phyloP scores from a whole-genome alignment of 805 yeast genomes.

The Spencermartinsiella europaea region DNA sequence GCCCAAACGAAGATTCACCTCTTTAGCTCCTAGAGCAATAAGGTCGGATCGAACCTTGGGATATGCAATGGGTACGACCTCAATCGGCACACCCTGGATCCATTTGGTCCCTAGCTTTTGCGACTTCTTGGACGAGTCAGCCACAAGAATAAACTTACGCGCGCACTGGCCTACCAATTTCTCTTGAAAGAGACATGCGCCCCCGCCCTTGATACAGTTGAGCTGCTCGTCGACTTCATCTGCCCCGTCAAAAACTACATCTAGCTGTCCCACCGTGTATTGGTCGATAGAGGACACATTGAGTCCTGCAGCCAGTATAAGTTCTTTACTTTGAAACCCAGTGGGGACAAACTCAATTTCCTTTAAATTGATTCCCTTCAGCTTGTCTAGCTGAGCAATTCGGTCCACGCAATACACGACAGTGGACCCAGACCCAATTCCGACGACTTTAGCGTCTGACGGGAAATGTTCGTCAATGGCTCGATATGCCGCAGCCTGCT shows the following conservation, averaged over 20 bases:
- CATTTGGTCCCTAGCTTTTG: slow-evolving; percentile 70
- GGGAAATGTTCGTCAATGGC: slow-evolving; percentile 90
- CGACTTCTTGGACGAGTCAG: slow-evolving; percentile 84
- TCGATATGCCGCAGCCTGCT: slow-evolving; percentile 79
- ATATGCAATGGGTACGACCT: slow-evolving; percentile 85
- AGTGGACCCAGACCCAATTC: slow-evolving; percentile 96
- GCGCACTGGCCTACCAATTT: slow-evolving; percentile 85
- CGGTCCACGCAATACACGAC: slow-evolving; percentile 97
- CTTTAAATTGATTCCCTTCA: slow-evolving; percentile 36
- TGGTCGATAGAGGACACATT: slow-evolving; percentile 78
- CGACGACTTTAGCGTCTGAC: slow-evolving; percentile 64
- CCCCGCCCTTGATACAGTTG: slow-evolving; percentile 96
- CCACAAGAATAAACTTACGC: slow-evolving; percentile 74
- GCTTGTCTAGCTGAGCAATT: slow-evolving; percentile 57
- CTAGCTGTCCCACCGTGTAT: slow-evolving; percentile 57
- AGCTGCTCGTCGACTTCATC: slow-evolving; percentile 84
- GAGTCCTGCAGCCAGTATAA: slow-evolving; percentile 78
- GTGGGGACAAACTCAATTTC: slow-evolving; percentile 84
- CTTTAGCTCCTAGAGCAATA: slow-evolving; percentile 55
- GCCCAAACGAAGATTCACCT: slow-evolving; percentile 71
- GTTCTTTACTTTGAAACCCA: slow-evolving; percentile 88
- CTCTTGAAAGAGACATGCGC: slow-evolving; percentile 96
- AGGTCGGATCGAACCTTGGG: slow-evolving; percentile 68
- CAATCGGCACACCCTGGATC: slow-evolving; percentile 92
- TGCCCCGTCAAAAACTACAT: slow-evolving; percentile 97